These are phyloP conservation scores for Eucalyptus cloeziana DNA, from an alignment of 345 rosid species.

Conservation along the genomic window DNA sequence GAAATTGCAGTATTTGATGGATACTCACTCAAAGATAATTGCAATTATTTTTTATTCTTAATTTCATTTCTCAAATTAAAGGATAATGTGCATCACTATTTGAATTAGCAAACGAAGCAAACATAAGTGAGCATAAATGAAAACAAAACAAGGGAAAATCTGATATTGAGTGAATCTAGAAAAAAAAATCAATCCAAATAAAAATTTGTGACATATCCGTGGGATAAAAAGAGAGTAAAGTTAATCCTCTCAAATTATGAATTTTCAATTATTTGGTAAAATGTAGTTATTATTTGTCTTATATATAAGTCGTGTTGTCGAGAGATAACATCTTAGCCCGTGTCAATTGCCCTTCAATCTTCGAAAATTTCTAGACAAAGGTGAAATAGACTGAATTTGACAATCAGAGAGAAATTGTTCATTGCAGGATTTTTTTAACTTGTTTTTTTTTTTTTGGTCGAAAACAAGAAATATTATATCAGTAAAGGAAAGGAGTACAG, in stretches of 20 bases:
- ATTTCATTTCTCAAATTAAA: background rate
- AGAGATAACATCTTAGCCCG: background rate
- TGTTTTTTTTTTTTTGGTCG: no score
- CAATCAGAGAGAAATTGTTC: background rate
- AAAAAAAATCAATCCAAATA: no score
- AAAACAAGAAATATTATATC: no score
- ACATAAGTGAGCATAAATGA: background rate
- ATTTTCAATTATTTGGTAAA: background rate
- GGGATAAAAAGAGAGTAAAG: background rate
- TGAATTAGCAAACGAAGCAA: background rate
- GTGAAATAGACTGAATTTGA: background rate
- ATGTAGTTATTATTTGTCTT: no score
- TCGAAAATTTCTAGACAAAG: background rate
- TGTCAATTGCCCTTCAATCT: background rate
- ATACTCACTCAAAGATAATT: background rate
- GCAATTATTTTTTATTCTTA: background rate
- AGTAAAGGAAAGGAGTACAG: no score
- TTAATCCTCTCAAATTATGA: no score
- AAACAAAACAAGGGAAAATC: background rate
- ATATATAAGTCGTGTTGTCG: no score
- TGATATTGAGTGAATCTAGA: background rate
- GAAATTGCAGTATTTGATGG: background rate
- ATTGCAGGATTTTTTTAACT: background rate
- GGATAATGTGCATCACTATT: background rate
- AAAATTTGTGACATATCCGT: background rate